Evolutionary conservation across 2,329 filamentous ascomycete species (phyloP), one percentile per base, ranked within the genome.

Genomic region (Ophiosphaerella narmari): DNA sequence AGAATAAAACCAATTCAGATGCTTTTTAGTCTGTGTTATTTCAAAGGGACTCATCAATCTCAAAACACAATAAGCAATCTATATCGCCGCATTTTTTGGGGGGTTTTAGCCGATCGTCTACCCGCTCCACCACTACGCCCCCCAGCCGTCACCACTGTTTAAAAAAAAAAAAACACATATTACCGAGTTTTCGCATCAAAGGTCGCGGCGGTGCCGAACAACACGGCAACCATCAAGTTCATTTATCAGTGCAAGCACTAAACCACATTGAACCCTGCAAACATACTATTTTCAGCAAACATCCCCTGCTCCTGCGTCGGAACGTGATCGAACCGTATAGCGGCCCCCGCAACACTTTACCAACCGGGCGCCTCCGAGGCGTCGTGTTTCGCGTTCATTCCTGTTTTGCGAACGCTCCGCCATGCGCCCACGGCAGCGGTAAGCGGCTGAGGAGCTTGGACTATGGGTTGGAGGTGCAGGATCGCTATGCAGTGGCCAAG

Each of bases 341-440:
- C 37, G n/a, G 23, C 14, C 37, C 31, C 21, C 18, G 11, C 26
- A 29, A n/a, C 38, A 41, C 45, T n/a, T n/a, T 29, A 42, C 45
- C 38, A 26, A 38, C 39, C 50, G 36, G 39, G 35, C 46, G 38
- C 26, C 26, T 29, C 3, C 26, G 26, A 2, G 7, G 11, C 33
- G 24, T 61, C 60, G 57, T 65, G 51, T 63, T 57, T 62, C 62
- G 59, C 57, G 60, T 64, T 38, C 14, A 50, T 39, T 57, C 60
- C 60, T 64, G 55, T 53, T 55, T 45, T 34, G 48, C 43, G 40
- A 58, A 54, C 46, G 43, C 48, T 33, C 32, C 43, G 36, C 5
- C 54, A 38, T 39, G 16, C 46, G 45, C 18, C 29, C 14, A 21
- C 43, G 14, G 23, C 18, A n/a, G 12, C 14, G 33, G 21, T 24